A percentile compares a stretch with the other conserved stretches of the same genome.
phyloP scores from a whole-genome alignment of 768 basidiomycete species.

The Auriscalpium vulgare region DNA sequence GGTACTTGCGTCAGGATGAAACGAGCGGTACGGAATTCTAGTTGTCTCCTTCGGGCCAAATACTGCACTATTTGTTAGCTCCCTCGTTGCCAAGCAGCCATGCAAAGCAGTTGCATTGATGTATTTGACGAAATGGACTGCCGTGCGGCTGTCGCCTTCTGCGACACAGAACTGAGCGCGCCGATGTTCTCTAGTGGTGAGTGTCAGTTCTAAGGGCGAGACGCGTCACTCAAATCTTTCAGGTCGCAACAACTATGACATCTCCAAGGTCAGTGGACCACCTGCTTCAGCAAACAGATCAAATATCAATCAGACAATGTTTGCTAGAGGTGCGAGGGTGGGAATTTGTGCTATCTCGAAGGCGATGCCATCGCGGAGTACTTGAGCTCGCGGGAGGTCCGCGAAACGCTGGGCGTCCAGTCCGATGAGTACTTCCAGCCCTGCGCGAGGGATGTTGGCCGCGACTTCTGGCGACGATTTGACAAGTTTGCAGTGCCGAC shows the following conservation, averaged over 20 bases:
- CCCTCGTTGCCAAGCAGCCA: conserved; percentile 54
- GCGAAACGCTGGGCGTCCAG: conserved; percentile 39
- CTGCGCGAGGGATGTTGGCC: conserved; percentile 49
- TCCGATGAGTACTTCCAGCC: conserved; percentile 42
- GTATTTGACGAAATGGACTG: conserved; percentile 62
- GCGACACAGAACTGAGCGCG: conserved; percentile 43
- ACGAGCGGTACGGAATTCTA: conserved; percentile 34
- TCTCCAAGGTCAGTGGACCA: conserved; percentile 36
- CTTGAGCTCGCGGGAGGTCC: conserved; percentile 38
- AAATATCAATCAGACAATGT: not conserved
- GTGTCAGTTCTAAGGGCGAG: not conserved
- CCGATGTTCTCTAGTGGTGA: conserved; percentile 31
- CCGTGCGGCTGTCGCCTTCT: conserved; percentile 58
- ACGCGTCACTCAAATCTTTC: not conserved
- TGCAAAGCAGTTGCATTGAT: conserved; percentile 55
- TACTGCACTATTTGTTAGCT: conserved; percentile 31
- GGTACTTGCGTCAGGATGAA: conserved; percentile 50
- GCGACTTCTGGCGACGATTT: not conserved
- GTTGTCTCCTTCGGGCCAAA: too few species aligned
- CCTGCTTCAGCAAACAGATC: not conserved
- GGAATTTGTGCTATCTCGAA: conserved; percentile 33
- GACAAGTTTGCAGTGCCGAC: conserved; percentile 55
- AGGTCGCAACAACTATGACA: conserved; percentile 49
- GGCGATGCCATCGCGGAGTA: conserved; percentile 33
- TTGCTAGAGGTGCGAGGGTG: conserved; percentile 21